phyloP scores from a whole-genome alignment of 23 red algal species.

The Chondrus crispus region DNA sequence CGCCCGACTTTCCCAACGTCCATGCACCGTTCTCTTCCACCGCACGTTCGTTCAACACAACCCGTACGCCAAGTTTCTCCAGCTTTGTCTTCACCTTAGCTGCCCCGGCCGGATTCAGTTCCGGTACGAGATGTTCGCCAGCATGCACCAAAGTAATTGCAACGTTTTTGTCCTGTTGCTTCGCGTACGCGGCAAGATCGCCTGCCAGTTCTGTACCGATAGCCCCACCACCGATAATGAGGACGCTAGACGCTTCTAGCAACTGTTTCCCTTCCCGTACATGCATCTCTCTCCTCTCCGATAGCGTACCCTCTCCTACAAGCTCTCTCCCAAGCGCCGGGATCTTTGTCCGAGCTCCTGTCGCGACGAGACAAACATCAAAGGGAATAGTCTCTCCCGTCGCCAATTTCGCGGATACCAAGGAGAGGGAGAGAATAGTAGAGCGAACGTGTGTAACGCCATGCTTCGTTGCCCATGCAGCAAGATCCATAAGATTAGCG shows the following conservation, averaged over 20 bases:
- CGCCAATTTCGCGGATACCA: neutral
- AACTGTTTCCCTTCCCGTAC: neutral
- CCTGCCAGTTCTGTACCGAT: conserved; percentile 47
- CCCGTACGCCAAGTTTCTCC: conserved; percentile 10
- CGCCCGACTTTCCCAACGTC: conserved; percentile 1
- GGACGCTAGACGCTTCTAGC: neutral
- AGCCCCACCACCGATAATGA: conserved; percentile 48
- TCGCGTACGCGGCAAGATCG: conserved; percentile 18
- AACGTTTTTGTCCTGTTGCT: neutral
- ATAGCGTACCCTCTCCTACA: neutral
- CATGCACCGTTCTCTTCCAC: conserved; percentile 31
- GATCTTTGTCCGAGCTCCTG: neutral
- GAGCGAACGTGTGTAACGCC: conserved; percentile 1
- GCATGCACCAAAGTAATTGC: conserved; percentile 47
- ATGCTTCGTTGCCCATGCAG: neutral
- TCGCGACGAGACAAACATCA: conserved; percentile 44
- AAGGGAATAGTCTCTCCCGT: conserved; percentile 6
- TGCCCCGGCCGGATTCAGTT: conserved; percentile 6
- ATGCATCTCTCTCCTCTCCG: conserved; percentile 8
- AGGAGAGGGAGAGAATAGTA: neutral
- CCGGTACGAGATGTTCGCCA: conserved; percentile 28
- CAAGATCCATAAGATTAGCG: neutral
- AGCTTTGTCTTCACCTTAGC: conserved; percentile 15
- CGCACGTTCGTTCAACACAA: neutral
- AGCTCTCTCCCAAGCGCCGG: neutral